Evolutionary conservation across 2,329 filamentous ascomycete genomes (phyloP), one percentile per base, ranked within the genome.

Genomic region (Diaporthe aspalathi): DNA sequence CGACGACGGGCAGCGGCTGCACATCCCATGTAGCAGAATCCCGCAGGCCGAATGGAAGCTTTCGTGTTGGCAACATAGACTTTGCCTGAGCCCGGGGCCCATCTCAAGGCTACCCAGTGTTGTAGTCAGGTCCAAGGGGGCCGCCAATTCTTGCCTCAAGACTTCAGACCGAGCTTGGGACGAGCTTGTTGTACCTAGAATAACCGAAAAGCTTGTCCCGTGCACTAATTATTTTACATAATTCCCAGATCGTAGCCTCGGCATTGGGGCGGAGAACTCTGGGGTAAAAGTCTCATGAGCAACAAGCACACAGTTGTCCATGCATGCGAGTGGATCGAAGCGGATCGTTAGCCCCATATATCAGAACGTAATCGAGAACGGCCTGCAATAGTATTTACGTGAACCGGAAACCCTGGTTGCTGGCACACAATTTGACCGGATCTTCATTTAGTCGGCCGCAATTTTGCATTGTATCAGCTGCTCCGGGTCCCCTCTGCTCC

Each of bases 221-320:
- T 50, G 43, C 29, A 65, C 27, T 65, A 35, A 50, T 65, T 50
- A 17, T 65, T 65, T 65, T 65, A 65, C 60, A 65, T 38, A 65
- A 65, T 65, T 7, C 29, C 2, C 17, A 45, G n/a, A 49, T 20
- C 12, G 14, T 27, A 27, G 14, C 45, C 60, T 35, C 8, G 12
- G 45, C 29, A 11, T 65, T 27, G 27, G 60, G 45, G 45, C 45
- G 12, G 43, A 45, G 27, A 45, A 16, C 45, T 14, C 7, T 47
- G 12, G 12, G 11, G 35, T 49, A 20, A 5, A 7, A 9, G 24
- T n/a, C 5, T n/a, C 11, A 24, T 49, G 24, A 49, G 60, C 20
- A 24, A 14, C 22, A 47, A 11, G 27, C 60, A n/a, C 5, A 49
- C 8, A 17, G 11, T 49, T 35, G 7, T 63, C 43, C 45, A 17